Conservation (phyloP, 2,329 filamentous ascomycete species). For the Exophiala sp. region DNA sequence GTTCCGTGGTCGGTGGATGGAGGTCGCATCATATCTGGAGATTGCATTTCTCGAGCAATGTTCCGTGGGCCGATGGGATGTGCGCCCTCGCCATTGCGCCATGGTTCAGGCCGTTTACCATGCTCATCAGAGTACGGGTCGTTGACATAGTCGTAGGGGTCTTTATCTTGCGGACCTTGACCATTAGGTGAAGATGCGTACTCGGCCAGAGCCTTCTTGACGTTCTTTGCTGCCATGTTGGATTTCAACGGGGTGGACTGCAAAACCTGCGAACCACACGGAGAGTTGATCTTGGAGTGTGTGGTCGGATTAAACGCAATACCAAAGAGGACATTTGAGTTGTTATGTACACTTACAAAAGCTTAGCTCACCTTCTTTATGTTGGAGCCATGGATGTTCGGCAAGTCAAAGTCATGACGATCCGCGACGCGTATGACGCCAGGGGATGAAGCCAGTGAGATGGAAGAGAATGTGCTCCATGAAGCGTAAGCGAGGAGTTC, state of each 20-base stretch:
- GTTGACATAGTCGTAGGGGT: not conserved
- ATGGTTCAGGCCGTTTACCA: conserved; percentile 2
- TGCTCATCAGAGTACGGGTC: not conserved
- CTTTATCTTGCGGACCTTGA: not conserved
- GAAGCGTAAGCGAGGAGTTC: no score
- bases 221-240: not conserved
- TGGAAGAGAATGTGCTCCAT: no score
- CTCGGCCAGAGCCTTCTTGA: not conserved
- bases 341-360: no score
- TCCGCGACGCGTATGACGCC: no score
- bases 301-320: not conserved
- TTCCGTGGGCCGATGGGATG: conserved; percentile 68
- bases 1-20: conserved; percentile 69
- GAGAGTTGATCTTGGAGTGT: not conserved
- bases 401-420: no score
- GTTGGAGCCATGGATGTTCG: no score
- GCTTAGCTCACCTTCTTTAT: no score
- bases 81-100: conserved; percentile 51
- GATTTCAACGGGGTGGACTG: not conserved
- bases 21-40: conserved; percentile 66
- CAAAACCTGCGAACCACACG: not conserved
- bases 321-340: no score
- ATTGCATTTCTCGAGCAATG: conserved; percentile 62
- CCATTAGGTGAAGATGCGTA: not conserved
- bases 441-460: no score